phyloP scores from a whole-genome alignment of 306 rosid genomes.

The Acacia confusa region DNA sequence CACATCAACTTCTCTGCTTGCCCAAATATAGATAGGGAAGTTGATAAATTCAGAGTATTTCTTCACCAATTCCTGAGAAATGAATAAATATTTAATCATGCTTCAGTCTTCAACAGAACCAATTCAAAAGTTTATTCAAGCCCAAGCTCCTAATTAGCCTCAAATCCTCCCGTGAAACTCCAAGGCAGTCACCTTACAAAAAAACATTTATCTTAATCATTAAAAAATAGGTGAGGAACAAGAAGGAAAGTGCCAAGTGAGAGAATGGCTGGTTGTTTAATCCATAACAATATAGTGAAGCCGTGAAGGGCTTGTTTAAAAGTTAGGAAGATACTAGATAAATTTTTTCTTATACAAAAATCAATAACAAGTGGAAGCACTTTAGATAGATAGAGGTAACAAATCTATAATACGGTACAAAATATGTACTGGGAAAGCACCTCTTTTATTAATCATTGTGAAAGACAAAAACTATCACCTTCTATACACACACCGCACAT shows the following conservation, averaged over 20 bases:
- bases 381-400: neutral
- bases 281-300: neutral
- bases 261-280: neutral
- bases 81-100: slow-evolving; percentile 24
- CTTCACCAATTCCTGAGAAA: slow-evolving; percentile 86
- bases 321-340: neutral
- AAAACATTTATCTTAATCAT: neutral
- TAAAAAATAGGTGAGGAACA: neutral
- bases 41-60: slow-evolving; percentile 92
- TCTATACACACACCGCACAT: neutral
- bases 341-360: neutral
- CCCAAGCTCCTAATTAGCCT: neutral
- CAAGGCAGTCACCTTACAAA: neutral
- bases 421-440: neutral
- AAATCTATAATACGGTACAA: neutral
- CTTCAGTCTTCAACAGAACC: neutral
- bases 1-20: slow-evolving; percentile 91
- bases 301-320: neutral
- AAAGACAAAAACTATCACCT: neutral
- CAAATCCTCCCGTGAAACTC: neutral
- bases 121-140: neutral
- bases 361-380: neutral
- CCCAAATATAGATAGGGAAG: slow-evolving; percentile 93
- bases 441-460: neutral
- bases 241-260: neutral